phyloP scores from a whole-genome alignment of 805 yeast species.

The Candida dajiaensis region DNA sequence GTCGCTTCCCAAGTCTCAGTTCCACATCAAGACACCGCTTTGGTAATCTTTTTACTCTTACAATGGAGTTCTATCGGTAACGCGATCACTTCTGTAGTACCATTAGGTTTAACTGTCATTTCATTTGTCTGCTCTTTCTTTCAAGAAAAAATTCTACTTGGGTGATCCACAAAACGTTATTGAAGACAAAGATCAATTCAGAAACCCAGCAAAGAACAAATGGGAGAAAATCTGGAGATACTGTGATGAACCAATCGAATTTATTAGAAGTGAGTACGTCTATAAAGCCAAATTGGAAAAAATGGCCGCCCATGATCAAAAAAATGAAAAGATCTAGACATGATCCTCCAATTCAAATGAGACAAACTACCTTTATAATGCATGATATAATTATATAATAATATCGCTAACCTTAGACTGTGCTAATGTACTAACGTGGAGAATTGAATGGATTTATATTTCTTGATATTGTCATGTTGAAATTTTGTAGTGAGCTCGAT shows the following conservation, averaged over 20 bases:
- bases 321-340: too few relatives aligned
- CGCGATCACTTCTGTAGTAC: constrained; percentile 35
- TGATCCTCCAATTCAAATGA: too few relatives aligned
- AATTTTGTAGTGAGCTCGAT: too few relatives aligned
- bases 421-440: too few relatives aligned
- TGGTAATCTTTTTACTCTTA: constrained; percentile 30
- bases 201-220: constrained; percentile 2
- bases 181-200: constrained; percentile 20
- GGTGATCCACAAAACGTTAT: constrained; percentile 33
- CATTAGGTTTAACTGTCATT: constrained; percentile 26
- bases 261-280: not conserved
- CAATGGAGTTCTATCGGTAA: constrained; percentile 32
- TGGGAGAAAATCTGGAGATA: constrained; percentile 2
- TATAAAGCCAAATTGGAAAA: too few relatives aligned
- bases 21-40: constrained; percentile 36
- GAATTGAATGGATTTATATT: too few relatives aligned
- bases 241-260: constrained; percentile 6
- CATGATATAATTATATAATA: too few relatives aligned
- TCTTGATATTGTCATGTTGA: too few relatives aligned
- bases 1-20: constrained; percentile 37
- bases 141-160: constrained; percentile 30
- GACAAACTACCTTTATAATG: too few relatives aligned
- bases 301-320: too few relatives aligned
- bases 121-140: constrained; percentile 27
- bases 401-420: too few relatives aligned